Base-by-base conservation (phyloP, 139 green algal genomes). In the Chlorella sp. region DNA sequence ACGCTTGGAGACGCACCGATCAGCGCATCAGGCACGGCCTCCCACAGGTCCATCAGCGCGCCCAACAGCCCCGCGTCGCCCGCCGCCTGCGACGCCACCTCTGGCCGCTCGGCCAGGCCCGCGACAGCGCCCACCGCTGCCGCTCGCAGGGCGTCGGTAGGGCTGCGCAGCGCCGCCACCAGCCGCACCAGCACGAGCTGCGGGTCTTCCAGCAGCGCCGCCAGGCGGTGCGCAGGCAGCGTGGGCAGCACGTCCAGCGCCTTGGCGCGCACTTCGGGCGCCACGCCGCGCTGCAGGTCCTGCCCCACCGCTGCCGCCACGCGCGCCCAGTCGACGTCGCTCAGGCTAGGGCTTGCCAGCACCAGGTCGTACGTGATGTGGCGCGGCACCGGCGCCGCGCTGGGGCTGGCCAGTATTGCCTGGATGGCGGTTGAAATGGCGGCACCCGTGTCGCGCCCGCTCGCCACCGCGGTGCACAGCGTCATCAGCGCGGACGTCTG, bases 171-270 rank as follows among this genome's bases (percentile, higher is more conserved):
- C 5, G 43, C 55, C 41, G 41, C 2, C 72, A 78, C 72, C 72
- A 78, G 60, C 33, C 72, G 33, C 61, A 65, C 61, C 60, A 78
- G 60, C 45, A 53, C 15, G 23, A 50, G 5, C 23, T 25, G 14
- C 5, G 35, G 58, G 5, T 69, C 72, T 5, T 27, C 36, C 42
- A 84, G 41, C 73, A 84, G 46, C n/a, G 33, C 36, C 53, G 59
- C 25, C 31, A 80, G 41, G 38, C 64, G 64, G 67, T 84, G 79
- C 14, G 33, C 42, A 21, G 79, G 79, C 62, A 84, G 79, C 33
- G 66, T 21, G 23, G 33, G 21, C 65, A 84, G 65, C 51, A 67
- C 63, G 9, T 19, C 27, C 55, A 84, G 72, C 40, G 79, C 73
- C 46, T 73, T 74, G 56, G 50, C 64, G 2, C 74, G 56, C 56